Conservation (phyloP, 75 land plant genomes). For the Larix kaempferi region DNA sequence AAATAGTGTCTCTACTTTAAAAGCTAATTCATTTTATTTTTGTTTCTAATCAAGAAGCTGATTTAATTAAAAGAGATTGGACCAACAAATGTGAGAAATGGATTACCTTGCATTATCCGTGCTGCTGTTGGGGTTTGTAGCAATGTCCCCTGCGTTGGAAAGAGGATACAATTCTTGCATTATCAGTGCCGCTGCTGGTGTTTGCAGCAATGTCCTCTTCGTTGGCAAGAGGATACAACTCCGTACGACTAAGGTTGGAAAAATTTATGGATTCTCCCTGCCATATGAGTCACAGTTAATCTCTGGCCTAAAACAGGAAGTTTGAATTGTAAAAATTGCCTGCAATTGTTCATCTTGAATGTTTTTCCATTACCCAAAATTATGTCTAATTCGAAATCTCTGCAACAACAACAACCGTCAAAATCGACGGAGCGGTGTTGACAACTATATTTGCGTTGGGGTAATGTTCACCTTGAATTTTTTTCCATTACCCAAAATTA, state of each 20-base stretch:
- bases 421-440: slow-evolving; percentile 73
- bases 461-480: too few relatives aligned
- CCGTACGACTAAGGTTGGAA: slow-evolving; percentile 34
- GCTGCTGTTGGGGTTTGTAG: slow-evolving; percentile 34
- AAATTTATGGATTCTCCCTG: slow-evolving; percentile 62
- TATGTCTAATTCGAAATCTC: slow-evolving; percentile 52
- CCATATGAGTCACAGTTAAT: too few relatives aligned
- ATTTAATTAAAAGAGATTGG: too few relatives aligned
- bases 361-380: slow-evolving; percentile 43
- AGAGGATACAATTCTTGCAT: too few relatives aligned
- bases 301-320: too few relatives aligned
- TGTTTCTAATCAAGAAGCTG: neutral
- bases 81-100: neutral
- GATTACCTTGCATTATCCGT: slow-evolving; percentile 58
- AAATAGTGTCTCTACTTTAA: too few relatives aligned
- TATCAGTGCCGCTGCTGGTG: too few relatives aligned
- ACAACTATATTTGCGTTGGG: slow-evolving; percentile 31
- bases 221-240: slow-evolving; percentile 52
- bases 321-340: neutral
- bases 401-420: slow-evolving; percentile 76
- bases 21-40: neutral
- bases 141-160: slow-evolving; percentile 45
- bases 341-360: slow-evolving; percentile 32
- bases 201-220: too few relatives aligned
- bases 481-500: too few relatives aligned